These are phyloP conservation scores for Baudoinia panamericana DNA, from an alignment of 495 filamentous ascomycete species.

Conservation along the genomic window DNA sequence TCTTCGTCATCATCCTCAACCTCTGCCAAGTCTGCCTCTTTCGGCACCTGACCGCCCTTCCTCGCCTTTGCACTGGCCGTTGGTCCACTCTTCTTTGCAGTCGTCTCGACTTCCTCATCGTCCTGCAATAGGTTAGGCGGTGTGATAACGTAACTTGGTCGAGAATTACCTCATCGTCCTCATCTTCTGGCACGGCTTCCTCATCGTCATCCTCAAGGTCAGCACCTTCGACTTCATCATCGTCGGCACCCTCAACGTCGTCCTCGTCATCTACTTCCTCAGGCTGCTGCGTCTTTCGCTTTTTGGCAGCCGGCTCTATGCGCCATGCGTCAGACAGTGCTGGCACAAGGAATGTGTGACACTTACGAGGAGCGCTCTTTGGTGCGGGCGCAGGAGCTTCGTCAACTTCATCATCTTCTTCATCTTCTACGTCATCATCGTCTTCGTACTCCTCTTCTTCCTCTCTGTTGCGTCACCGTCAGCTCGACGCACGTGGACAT, in stretches of 20 bases:
- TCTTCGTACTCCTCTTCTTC: conserved; percentile 1
- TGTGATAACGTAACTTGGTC: neutral
- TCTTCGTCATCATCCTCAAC: conserved; percentile 1
- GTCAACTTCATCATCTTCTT: conserved; percentile 1
- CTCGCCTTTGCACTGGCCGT: conserved; percentile 20
- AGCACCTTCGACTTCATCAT: conserved; percentile 2
- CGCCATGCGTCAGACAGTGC: neutral
- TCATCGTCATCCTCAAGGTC: conserved; percentile 7
- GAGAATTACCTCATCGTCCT: conserved; percentile 15
- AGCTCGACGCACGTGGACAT: neutral
- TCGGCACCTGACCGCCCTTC: conserved; percentile 16
- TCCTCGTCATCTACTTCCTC: conserved; percentile 10
- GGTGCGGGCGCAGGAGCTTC: neutral
- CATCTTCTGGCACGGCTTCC: neutral
- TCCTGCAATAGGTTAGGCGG: neutral
- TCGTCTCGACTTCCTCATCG: conserved; percentile 10
- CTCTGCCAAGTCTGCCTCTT: conserved; percentile 14
- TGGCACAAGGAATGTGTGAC: neutral
- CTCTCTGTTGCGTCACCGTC: neutral
- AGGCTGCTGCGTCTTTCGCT: conserved; percentile 14
- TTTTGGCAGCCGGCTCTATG: conserved; percentile 15
- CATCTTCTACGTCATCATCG: conserved; percentile 8
- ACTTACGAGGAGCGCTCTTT: conserved; percentile 1
- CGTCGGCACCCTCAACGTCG: conserved; percentile 5
- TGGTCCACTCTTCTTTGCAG: conserved; percentile 21